Percentiles rank a stretch among this genome's conserved stretches.
These are phyloP conservation scores for Cyphellophora europaea DNA, from an alignment of 2,329 filamentous ascomycete genomes.

Conservation along the genomic window DNA sequence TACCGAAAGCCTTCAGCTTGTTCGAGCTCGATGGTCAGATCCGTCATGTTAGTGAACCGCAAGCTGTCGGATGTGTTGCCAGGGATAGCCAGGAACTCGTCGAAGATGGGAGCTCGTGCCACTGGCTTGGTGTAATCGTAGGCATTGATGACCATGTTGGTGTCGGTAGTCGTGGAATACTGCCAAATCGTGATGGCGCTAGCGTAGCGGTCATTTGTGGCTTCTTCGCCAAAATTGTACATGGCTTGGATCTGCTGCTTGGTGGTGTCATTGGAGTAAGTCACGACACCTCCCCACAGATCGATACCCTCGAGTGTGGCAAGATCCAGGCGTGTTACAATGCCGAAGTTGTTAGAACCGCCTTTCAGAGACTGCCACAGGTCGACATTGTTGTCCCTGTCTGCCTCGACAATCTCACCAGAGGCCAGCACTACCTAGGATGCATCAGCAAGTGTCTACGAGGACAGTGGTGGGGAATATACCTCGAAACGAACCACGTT, in stretches of 20 bases:
- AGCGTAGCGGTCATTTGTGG: conserved; percentile 25
- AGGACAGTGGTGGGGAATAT: not conserved
- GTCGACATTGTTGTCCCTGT: conserved; percentile 33
- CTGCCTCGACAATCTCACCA: conserved; percentile 39
- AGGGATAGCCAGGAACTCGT: conserved; percentile 26
- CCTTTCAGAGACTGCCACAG: conserved; percentile 46
- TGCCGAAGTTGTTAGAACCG: conserved; percentile 46
- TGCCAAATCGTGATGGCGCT: conserved; percentile 25
- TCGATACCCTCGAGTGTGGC: conserved; percentile 4
- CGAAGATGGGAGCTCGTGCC: conserved; percentile 26
- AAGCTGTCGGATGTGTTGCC: conserved; percentile 12
- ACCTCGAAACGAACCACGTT: conserved; percentile 25
- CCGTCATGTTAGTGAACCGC: conserved; percentile 12
- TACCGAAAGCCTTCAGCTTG: conserved; percentile 10
- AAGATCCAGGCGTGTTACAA: conserved; percentile 19
- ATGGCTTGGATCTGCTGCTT: conserved; percentile 24
- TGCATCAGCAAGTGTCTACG: not conserved
- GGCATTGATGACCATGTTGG: conserved; percentile 21
- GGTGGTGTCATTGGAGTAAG: conserved; percentile 16
- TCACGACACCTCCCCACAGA: conserved; percentile 13
- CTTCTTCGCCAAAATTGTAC: conserved; percentile 22
- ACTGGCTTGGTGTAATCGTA: conserved; percentile 31
- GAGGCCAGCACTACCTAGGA: conserved; percentile 40
- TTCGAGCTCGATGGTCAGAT: conserved; percentile 15
- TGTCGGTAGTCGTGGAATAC: conserved; percentile 12